Conservation (phyloP, 106 monocot species). For the Xerophyta viscosa region DNA sequence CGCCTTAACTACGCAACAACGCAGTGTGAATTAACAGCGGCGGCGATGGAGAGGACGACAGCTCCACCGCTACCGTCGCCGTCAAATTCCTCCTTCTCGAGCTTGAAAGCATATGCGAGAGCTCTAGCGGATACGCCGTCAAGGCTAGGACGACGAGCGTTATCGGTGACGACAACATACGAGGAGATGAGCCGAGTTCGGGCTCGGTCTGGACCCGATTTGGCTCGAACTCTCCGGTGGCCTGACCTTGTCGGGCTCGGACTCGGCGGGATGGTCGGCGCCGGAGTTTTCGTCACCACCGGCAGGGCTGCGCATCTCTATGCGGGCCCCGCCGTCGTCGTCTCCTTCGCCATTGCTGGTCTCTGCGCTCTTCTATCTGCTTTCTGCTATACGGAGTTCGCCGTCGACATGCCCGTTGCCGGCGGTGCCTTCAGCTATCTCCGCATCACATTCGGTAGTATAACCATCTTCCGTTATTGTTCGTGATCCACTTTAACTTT, state of each 20-base stretch:
- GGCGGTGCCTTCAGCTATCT: conserved; percentile 74
- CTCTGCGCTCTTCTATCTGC: conserved; percentile 63
- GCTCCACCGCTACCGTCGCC: no score
- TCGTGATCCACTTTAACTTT: no score
- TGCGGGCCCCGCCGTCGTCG: conserved; percentile 66
- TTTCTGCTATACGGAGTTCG: conserved; percentile 84
- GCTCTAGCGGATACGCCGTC: conserved; percentile 31
- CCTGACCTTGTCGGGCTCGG: conserved; percentile 76
- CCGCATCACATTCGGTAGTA: conserved; percentile 62
- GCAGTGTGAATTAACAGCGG: no score
- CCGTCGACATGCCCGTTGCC: conserved; percentile 71
- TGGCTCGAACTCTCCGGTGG: conserved; percentile 62
- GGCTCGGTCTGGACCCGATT: conserved; percentile 24
- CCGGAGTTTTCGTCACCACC: conserved; percentile 78
- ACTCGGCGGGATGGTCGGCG: conserved; percentile 63
- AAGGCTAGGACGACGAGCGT: conserved; percentile 37
- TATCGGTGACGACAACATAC: conserved; percentile 29
- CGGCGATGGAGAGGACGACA: no score
- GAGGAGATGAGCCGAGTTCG: conserved; percentile 32
- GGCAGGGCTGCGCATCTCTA: conserved; percentile 50
- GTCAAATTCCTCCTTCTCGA: conserved; percentile 59
- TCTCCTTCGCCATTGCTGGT: conserved; percentile 60
- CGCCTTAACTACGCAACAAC: no score
- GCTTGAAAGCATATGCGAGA: conserved; percentile 30
- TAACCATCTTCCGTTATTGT: conserved; percentile 38